Base-by-base conservation (phyloP, 352 stramenopile genomes). In the Globisporangium sylvaticum region DNA sequence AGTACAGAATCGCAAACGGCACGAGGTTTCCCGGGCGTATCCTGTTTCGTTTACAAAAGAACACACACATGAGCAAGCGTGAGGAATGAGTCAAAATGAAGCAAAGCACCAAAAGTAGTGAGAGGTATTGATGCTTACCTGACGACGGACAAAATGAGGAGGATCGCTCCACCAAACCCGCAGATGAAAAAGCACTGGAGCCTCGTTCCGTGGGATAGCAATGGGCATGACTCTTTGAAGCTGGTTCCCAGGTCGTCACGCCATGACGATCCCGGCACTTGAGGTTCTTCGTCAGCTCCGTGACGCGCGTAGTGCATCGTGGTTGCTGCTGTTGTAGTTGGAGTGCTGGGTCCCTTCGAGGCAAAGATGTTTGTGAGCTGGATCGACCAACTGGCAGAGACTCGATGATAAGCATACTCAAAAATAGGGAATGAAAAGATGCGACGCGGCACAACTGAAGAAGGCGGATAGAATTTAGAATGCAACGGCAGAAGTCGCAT, bases 1-100 rank as follows among this genome's bases (percentile, higher is more conserved):
- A 90, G 65, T 83, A 87, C 37, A 76, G 69, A 32, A 81, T 52
- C 18, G 68, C 76, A 52, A 83, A 83, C 9, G 73, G 65, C 6
- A 46, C 56, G 10, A 76, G 65, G 53, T 83, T 71, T 20, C 65
- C 58, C 1, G 57, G 64, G 15, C 65, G 54, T 7, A 60, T 44
- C 27, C 54, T 60, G 34, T 42, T 22, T 25, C 18, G 22, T 6
- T 58, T 58, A 7, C 8, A 46, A 29, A 32, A 37, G 20, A 20
- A 1, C n/a, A n/a, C 50, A 20, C 18, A 44, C 1, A 1, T 59
- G 29, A 59, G 31, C 20, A 60, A 57, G 15, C 32, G n/a, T 7
- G 8, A 10, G 1, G 9, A 22, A 31, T 48, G 15, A 6, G 15
- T 20, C 1, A 48, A 15, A 8, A 20, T 46, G 55, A 60, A 60